These are phyloP conservation scores for Nothophoma quercina DNA, from an alignment of 2,329 filamentous ascomycete species.

Conservation along the genomic window DNA sequence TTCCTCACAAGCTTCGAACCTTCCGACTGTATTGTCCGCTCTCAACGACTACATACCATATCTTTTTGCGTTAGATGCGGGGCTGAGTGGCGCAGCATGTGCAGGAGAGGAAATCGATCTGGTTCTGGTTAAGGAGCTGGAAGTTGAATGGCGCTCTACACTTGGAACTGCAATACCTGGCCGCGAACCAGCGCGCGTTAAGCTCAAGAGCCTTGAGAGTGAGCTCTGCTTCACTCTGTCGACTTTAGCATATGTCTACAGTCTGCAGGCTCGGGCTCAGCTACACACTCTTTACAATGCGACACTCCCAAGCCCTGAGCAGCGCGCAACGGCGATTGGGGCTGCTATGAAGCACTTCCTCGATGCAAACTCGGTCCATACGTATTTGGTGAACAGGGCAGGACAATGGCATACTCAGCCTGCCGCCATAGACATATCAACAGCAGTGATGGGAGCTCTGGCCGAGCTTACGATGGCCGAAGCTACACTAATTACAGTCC, in stretches of 20 bases:
- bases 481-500: slow-evolving; percentile 85
- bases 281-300: slow-evolving; percentile 77
- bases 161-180: slow-evolving; percentile 67
- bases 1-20: slow-evolving; percentile 71
- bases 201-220: slow-evolving; percentile 77
- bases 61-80: slow-evolving; percentile 77
- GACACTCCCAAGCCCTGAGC: slow-evolving; percentile 62
- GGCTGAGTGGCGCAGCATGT: slow-evolving; percentile 66
- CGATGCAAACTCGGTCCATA: slow-evolving; percentile 79
- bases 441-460: slow-evolving; percentile 54
- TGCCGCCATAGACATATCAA: slow-evolving; percentile 52
- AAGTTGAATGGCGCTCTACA: slow-evolving; percentile 82
- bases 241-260: slow-evolving; percentile 77
- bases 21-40: slow-evolving; percentile 73
- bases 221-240: slow-evolving; percentile 83
- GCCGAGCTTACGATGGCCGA: slow-evolving; percentile 78
- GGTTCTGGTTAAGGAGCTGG: slow-evolving; percentile 71
- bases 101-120: slow-evolving; percentile 71
- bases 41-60: slow-evolving; percentile 84
- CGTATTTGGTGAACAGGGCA: slow-evolving; percentile 69
- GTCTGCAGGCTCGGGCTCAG: slow-evolving; percentile 73
- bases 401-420: slow-evolving; percentile 49
- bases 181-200: slow-evolving; percentile 71
- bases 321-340: slow-evolving; percentile 73
- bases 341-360: slow-evolving; percentile 80